Evolutionary conservation across 306 rosid genomes (phyloP).

Genomic region (Cucurbita ficifolia): DNA sequence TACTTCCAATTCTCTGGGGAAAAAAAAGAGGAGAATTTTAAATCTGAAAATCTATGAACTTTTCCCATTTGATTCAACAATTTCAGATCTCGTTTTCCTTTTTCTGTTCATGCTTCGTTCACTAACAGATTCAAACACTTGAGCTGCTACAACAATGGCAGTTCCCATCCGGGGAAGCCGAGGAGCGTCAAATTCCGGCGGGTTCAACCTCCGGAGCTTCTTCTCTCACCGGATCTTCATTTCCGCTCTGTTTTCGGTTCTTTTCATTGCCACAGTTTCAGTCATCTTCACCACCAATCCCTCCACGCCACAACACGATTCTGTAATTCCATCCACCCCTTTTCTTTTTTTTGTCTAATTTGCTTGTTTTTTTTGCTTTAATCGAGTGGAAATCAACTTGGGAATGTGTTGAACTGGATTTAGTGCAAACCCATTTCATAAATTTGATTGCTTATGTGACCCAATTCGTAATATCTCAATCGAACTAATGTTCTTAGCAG

Average conservation of each 20-base stretch:
- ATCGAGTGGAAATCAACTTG: conserved; percentile 6
- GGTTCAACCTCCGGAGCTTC: conserved; percentile 52
- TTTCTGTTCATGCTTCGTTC: background rate
- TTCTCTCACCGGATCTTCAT: conserved; percentile 96
- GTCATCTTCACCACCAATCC: conserved; percentile 61
- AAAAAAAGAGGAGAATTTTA: too few species aligned
- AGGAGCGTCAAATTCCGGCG: conserved; percentile 27
- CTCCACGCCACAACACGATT: conserved; percentile 38
- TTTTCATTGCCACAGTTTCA: conserved; percentile 79
- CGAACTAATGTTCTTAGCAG: conserved; percentile 15
- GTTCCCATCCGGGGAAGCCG: conserved; percentile 81
- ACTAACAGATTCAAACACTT: background rate
- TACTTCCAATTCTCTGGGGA: too few species aligned
- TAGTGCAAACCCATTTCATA: background rate
- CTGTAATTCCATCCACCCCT: conserved; percentile 39
- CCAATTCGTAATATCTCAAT: background rate
- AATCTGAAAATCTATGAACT: too few species aligned
- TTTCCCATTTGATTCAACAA: background rate
- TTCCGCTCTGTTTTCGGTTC: conserved; percentile 77
- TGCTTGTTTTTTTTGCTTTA: background rate
- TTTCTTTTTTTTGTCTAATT: background rate
- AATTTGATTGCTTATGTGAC: background rate
- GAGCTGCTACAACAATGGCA: conserved; percentile 45
- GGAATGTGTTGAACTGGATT: background rate
- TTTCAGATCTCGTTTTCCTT: conserved; percentile 1